Conservation (phyloP, 2,329 filamentous ascomycete genomes). For the Biscogniauxia mediterranea region DNA sequence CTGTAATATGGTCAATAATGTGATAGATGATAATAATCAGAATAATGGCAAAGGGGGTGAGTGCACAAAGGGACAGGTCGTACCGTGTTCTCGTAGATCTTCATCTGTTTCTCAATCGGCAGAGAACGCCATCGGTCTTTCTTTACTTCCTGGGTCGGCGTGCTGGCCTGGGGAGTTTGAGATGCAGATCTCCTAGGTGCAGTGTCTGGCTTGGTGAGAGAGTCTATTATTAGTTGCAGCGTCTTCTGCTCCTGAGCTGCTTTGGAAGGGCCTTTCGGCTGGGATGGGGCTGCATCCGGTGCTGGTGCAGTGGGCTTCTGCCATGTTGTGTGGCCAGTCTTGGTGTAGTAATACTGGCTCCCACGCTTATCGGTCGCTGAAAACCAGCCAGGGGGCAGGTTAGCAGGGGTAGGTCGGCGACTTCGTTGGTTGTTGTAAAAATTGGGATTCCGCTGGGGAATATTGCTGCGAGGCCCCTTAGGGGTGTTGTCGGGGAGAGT, state of each 20-base stretch:
- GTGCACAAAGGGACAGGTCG: slow-evolving; percentile 34
- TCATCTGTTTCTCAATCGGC: slow-evolving; percentile 84
- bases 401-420: slow-evolving; percentile 50
- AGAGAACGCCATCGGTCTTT: slow-evolving; percentile 70
- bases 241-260: slow-evolving; percentile 64
- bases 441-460: slow-evolving; percentile 50
- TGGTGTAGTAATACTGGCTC: slow-evolving; percentile 82
- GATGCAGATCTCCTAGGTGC: slow-evolving; percentile 54
- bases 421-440: slow-evolving; percentile 52
- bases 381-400: slow-evolving; percentile 82
- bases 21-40: not conserved
- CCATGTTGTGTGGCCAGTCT: slow-evolving; percentile 78
- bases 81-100: slow-evolving; percentile 91
- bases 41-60: not conserved
- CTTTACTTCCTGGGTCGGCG: slow-evolving; percentile 56
- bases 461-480: slow-evolving; percentile 60
- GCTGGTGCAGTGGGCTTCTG: slow-evolving; percentile 70
- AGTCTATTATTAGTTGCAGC: slow-evolving; percentile 82
- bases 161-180: slow-evolving; percentile 61
- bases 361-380: slow-evolving; percentile 69
- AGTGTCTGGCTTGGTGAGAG: slow-evolving; percentile 69
- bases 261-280: slow-evolving; percentile 64
- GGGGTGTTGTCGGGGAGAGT: slow-evolving; percentile 51
- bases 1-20: slow-evolving; percentile 42
- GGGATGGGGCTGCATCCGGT: slow-evolving; percentile 53